Conservation (phyloP, 306 rosid genomes). For the Luffa aegyptiaca region DNA sequence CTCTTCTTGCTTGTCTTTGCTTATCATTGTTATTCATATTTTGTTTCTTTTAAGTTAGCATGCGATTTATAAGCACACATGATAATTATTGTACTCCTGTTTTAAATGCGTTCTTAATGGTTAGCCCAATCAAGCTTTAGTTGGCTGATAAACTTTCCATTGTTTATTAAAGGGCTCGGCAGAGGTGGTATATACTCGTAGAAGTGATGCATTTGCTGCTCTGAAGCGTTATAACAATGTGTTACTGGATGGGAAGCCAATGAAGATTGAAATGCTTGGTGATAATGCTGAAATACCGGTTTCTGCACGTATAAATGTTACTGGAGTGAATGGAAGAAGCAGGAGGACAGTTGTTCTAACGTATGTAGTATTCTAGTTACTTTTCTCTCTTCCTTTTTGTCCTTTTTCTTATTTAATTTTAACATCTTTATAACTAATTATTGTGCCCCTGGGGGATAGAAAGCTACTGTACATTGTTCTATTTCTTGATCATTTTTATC, state of each 20-base stretch:
- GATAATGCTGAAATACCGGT: conserved; percentile 49
- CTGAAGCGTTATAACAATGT: conserved; percentile 81
- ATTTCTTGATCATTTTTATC: neutral
- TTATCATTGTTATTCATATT: too few species aligned
- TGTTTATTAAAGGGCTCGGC: conserved; percentile 67
- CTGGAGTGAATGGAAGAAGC: conserved; percentile 67
- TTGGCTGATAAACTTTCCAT: neutral
- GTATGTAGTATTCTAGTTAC: conserved; percentile 33
- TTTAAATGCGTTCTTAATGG: neutral
- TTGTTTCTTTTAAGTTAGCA: too few species aligned
- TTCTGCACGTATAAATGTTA: conserved; percentile 77
- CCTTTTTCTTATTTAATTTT: neutral
- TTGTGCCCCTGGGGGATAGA: neutral
- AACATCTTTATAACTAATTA: neutral
- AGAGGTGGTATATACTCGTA: conserved; percentile 77
- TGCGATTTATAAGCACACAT: neutral
- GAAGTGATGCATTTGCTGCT: conserved; percentile 98
- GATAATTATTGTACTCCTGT: neutral
- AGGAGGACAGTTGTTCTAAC: conserved; percentile 75
- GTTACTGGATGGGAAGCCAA: conserved; percentile 83
- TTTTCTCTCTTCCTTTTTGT: neutral
- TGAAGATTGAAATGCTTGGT: conserved; percentile 90
- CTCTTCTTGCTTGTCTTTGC: too few species aligned
- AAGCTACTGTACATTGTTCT: neutral
- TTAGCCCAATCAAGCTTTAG: neutral